phyloP scores from a whole-genome alignment of 257 asterid genomes.

The Striga asiatica region DNA sequence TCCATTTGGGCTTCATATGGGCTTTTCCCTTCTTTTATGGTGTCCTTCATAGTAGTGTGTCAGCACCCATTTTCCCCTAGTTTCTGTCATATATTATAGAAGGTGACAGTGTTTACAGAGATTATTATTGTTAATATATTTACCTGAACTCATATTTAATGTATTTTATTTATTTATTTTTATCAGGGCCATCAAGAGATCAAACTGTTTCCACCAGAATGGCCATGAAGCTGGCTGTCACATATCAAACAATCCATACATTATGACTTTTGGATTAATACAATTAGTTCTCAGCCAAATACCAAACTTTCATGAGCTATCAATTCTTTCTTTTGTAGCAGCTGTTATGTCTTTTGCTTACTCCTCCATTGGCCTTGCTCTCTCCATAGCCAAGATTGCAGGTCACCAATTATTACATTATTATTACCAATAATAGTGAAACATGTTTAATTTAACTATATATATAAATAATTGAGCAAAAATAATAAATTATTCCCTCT shows the following conservation, averaged over 20 bases:
- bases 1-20: no score
- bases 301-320: constrained; percentile 55
- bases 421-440: background rate
- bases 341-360: constrained; percentile 74
- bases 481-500: no score
- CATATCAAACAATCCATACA: constrained; percentile 29
- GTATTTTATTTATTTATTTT: background rate
- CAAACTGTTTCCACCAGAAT: constrained; percentile 47
- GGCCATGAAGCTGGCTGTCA: constrained; percentile 39
- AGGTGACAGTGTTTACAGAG: no score
- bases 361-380: constrained; percentile 29
- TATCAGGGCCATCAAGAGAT: constrained; percentile 49
- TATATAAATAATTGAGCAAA: background rate
- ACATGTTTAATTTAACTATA: background rate
- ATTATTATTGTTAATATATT: no score
- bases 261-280: constrained; percentile 24
- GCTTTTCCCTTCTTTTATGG: no score
- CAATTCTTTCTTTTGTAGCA: constrained; percentile 49
- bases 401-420: no score
- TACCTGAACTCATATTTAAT: background rate
- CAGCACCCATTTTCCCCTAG: no score
- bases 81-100: no score
- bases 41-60: no score
- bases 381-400: constrained; percentile 27
- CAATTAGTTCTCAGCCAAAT: constrained; percentile 53